Percentiles rank a stretch among this genome's conserved stretches.
phyloP scores from a whole-genome alignment of 2,329 filamentous ascomycete genomes.

The Cordyceps militaris region DNA sequence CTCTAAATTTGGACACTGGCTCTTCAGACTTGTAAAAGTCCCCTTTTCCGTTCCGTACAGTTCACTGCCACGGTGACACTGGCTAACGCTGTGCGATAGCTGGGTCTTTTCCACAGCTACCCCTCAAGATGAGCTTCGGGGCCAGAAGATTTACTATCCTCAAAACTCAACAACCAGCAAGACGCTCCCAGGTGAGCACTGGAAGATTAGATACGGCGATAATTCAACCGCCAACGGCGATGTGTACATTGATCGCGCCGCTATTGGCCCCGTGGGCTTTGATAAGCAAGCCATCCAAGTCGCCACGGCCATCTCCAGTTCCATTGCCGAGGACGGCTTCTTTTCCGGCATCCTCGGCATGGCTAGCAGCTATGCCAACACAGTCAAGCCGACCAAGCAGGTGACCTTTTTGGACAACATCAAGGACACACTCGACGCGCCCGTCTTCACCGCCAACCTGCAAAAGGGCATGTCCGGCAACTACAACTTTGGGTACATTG shows the following conservation, averaged over 20 bases:
- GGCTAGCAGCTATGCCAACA: constrained; percentile 27
- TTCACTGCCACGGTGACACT: background rate
- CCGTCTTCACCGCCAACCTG: constrained; percentile 33
- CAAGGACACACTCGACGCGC: constrained; percentile 20
- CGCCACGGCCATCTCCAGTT: constrained; percentile 48
- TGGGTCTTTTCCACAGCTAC: constrained; percentile 62
- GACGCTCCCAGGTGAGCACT: constrained; percentile 36
- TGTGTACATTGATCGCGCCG: constrained; percentile 60
- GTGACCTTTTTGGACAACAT: constrained; percentile 32
- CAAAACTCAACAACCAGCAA: constrained; percentile 34
- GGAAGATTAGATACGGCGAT: constrained; percentile 60
- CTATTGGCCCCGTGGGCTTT: constrained; percentile 52
- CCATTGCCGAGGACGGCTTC: constrained; percentile 29
- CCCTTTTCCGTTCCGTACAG: too few species aligned
- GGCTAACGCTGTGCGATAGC: constrained; percentile 37
- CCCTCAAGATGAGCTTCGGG: constrained; percentile 35
- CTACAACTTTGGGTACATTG: constrained; percentile 43
- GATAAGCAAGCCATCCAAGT: constrained; percentile 58
- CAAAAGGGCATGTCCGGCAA: constrained; percentile 26
- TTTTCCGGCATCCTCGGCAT: constrained; percentile 31
- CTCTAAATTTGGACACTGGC: constrained; percentile 63
- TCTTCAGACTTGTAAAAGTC: constrained; percentile 40
- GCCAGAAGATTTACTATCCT: constrained; percentile 53
- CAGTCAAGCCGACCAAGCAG: constrained; percentile 25
- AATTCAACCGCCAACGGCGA: constrained; percentile 54